Evolutionary conservation across 305 asterid species (phyloP), one percentile per base, ranked within the genome.

Genomic region (Striga hermonthica): DNA sequence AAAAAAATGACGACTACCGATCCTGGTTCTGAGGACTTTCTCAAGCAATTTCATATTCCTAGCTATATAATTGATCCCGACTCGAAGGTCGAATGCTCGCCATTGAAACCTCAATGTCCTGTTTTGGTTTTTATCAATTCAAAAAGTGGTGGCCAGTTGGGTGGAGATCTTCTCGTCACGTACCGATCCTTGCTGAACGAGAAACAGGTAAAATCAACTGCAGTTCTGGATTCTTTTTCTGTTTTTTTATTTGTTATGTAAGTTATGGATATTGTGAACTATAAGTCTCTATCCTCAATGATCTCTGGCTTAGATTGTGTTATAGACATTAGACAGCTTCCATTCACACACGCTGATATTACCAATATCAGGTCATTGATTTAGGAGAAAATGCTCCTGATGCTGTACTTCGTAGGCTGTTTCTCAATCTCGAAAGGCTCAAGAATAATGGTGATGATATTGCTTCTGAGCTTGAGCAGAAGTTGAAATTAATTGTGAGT

Each of bases 141-240:
- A 38, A 86, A 54, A 77, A 92, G 98, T 76, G 96, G 97, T 59
- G 97, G 98, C 66, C 98, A 92, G 78, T 87, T 92, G 41, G 97
- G 98, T 58, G 95, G 93, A 50, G 85, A 85, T 71, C 95, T 92
- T 75, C 93, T 92, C 40, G 4, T 74, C 50, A 84, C 96, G 10
- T 87, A 78, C 47, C 82, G 78, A 31, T 75, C 91, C 65, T 75
- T 92, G 62, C 80, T 92, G 49, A 86, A 89, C 77, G 65, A 72
- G 35, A 70, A 86, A 57, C 96, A 92, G 97, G 96, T 86, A 62
- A 50, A 64, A 61, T 53, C 5, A 55, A n/a, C 57, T 57, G 3
- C 28, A 35, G 55, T 60, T 22, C 55, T 8, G 49, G 1, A 36
- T 40, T 16, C 8, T 47, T 1, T 28, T 65, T 38, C 44, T 49